phyloP scores from a whole-genome alignment of 331 rosid genomes.

The Phaseolus coccineus region DNA sequence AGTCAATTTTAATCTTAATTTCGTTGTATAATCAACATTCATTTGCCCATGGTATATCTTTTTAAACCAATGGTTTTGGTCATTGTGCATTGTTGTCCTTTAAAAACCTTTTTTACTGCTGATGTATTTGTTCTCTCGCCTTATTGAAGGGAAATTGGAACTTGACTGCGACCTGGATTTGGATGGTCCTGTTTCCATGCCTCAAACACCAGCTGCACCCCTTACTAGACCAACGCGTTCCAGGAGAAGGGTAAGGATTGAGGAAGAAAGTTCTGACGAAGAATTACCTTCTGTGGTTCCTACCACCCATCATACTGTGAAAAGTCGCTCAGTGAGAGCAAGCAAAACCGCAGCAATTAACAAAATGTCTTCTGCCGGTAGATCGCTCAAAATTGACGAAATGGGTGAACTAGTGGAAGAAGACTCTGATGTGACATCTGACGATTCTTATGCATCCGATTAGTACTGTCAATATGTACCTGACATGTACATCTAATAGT shows the following conservation, averaged over 20 bases:
- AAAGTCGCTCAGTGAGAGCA: constrained; percentile 79
- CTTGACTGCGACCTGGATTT: constrained; percentile 66
- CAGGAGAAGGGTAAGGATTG: constrained; percentile 70
- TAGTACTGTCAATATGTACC: constrained; percentile 19
- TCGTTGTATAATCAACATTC: background rate
- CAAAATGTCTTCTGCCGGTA: constrained; percentile 63
- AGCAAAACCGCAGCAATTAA: constrained; percentile 86
- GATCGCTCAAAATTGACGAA: constrained; percentile 48
- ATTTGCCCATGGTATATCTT: constrained; percentile 14
- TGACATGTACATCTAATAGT: constrained; percentile 25
- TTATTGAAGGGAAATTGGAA: constrained; percentile 65
- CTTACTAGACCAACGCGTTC: constrained; percentile 56
- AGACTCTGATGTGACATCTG: constrained; percentile 61
- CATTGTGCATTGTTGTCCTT: background rate
- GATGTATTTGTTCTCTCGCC: constrained; percentile 31
- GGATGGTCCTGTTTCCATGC: constrained; percentile 50
- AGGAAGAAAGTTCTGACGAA: constrained; percentile 71
- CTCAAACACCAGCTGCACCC: constrained; percentile 71
- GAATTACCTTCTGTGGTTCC: constrained; percentile 69
- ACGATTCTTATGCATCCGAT: constrained; percentile 61
- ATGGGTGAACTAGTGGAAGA: constrained; percentile 59
- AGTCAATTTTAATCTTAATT: constrained; percentile 9
- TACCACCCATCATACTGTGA: constrained; percentile 42
- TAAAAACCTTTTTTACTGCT: constrained; percentile 4
- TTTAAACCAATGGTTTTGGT: constrained; percentile 15